phyloP scores from a whole-genome alignment of 2,329 filamentous ascomycete species.

The Epichloe sp. region DNA sequence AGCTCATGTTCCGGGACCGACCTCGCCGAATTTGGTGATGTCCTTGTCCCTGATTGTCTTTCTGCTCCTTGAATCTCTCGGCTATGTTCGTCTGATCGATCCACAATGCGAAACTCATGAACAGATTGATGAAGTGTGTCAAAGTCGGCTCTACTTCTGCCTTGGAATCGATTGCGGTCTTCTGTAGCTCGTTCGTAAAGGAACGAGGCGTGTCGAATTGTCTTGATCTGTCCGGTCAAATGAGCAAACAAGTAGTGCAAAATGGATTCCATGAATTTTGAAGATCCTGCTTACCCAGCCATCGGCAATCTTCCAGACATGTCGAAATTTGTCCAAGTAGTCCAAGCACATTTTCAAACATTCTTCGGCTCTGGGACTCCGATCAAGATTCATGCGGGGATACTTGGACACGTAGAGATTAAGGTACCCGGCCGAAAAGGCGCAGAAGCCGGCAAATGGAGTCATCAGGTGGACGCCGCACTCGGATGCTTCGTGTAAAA shows the following conservation, averaged over 20 bases:
- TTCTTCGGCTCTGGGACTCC: slow-evolving; percentile 14
- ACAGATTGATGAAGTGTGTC: slow-evolving; percentile 18
- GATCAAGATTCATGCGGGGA: slow-evolving; percentile 26
- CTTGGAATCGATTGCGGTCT: slow-evolving; percentile 12
- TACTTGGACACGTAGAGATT: slow-evolving; percentile 27
- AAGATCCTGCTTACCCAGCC: slow-evolving; percentile 13
- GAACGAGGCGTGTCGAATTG: slow-evolving; percentile 14
- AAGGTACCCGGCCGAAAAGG: slow-evolving; percentile 29
- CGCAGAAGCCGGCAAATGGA: slow-evolving; percentile 32
- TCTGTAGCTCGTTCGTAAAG: slow-evolving; percentile 15
- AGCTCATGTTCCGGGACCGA: neutral
- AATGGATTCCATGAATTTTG: neutral
- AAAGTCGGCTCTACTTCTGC: slow-evolving; percentile 16
- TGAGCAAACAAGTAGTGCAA: neutral
- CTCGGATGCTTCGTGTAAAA: slow-evolving; percentile 25
- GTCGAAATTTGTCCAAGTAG: slow-evolving; percentile 15
- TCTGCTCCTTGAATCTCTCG: slow-evolving; percentile 17
- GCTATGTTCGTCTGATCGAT: slow-evolving; percentile 18
- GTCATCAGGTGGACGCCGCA: slow-evolving; percentile 24
- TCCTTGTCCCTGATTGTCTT: neutral
- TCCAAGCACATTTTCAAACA: slow-evolving; percentile 13
- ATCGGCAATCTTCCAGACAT: slow-evolving; percentile 17
- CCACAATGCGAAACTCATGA: slow-evolving; percentile 18
- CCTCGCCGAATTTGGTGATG: neutral
- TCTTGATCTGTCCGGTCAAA: slow-evolving; percentile 10